Base-by-base conservation (phyloP, 2,329 filamentous ascomycete genomes). In the Xenosphaeropsis pyriputrescens region DNA sequence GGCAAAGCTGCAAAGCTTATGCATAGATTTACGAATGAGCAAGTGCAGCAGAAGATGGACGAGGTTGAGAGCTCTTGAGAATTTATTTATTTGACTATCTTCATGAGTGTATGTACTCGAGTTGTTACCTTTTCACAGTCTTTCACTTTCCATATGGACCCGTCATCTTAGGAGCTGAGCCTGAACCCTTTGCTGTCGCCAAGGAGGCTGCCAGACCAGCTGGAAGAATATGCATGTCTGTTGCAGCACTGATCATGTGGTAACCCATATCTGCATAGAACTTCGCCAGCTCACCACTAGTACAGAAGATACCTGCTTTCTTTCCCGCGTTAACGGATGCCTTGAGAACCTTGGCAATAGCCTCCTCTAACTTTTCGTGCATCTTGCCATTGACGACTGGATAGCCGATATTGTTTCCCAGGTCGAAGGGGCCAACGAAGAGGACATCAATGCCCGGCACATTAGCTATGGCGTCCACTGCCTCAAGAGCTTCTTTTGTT, bases 1-100 rank as follows among this genome's bases (percentile, higher is more conserved):
- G 66, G 68, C 5, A 63, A 72, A 43, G 75, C 79, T 1, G 58
- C 70, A 39, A 86, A 85, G 55, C 62, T 88, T 35, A 88, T 88
- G 81, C 83, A 88, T 55, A 69, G 79, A 14, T 84, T 88, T 57
- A 78, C 71, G 0, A 60, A 68, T 18, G 70, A 75, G 4, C 70
- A 86, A 41, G 71, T 89, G 2, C 63, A 72, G 43, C 65, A 63
- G 14, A 71, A 77, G 53, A 85, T 88, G 79, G 72, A 85, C 48
- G 58, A 67, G 29, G 68, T 67, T 39, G 55, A 51, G 41, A 40
- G 19, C n/a, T 17, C n/a, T 37, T 18, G n/a, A n/a, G n/a, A 31
- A 17, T 37, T 2, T 15, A 15, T 30, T 9, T 15, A 18, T 7
- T 12, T 32, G 31, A 7, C 31, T 3, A 18, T 11, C 8, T 9